Percentiles rank a stretch among this genome's conserved stretches.
Evolutionary conservation across 2,329 filamentous ascomycete genomes (phyloP).

Genomic region (Penicillium sclerotigenum): DNA sequence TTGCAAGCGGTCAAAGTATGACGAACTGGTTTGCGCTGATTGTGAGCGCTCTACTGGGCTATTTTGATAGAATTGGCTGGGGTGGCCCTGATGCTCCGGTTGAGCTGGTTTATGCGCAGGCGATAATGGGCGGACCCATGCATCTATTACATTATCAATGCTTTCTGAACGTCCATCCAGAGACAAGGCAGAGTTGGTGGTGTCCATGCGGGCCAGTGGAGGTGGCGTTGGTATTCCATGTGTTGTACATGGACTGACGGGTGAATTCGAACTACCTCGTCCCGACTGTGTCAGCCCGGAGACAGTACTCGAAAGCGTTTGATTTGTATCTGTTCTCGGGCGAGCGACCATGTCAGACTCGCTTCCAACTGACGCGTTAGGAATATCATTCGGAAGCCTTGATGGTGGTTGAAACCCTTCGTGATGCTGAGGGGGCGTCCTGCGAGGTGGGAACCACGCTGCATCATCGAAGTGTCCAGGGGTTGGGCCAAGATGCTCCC

Average conservation of each 20-base stretch:
- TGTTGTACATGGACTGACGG: constrained; percentile 23
- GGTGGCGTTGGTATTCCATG: constrained; percentile 14
- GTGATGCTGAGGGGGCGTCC: constrained; percentile 11
- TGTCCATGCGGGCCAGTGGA: constrained; percentile 29
- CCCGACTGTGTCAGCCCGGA: constrained; percentile 3
- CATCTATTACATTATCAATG: constrained; percentile 46
- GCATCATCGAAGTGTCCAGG: constrained; percentile 40
- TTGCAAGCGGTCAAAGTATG: background rate
- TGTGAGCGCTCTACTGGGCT: constrained; percentile 14
- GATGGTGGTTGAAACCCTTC: constrained; percentile 13
- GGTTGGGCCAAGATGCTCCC: constrained; percentile 44
- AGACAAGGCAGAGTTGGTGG: constrained; percentile 28
- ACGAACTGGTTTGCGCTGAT: constrained; percentile 6
- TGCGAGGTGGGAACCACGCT: constrained; percentile 20
- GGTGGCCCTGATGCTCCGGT: constrained; percentile 6
- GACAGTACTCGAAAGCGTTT: background rate
- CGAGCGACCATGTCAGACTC: constrained; percentile 6
- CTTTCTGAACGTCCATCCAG: constrained; percentile 32
- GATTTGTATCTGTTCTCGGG: constrained; percentile 10
- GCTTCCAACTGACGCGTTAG: background rate
- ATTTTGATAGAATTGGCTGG: constrained; percentile 10
- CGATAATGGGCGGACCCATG: constrained; percentile 40
- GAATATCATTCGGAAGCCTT: constrained; percentile 9
- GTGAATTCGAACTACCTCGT: constrained; percentile 16
- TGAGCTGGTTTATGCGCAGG: constrained; percentile 19